Base-by-base conservation (phyloP, 805 yeast genomes). In the Hanseniaspora meyeri region DNA sequence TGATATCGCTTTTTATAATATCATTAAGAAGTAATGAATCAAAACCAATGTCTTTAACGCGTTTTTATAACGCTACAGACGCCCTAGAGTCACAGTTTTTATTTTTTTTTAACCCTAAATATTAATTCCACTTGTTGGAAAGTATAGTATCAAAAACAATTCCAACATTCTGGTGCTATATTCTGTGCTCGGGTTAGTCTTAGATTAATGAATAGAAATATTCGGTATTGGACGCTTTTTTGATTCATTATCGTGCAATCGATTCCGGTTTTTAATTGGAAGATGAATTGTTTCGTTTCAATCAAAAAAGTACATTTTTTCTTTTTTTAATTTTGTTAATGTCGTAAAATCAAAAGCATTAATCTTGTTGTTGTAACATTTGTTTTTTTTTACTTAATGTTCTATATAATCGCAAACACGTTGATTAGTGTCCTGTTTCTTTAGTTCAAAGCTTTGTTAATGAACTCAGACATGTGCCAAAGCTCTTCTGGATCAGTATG, bases 171-270 rank as follows among this genome's bases (percentile, higher is more conserved):
- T 59, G 60, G 55, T 59, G 57, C 49, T 50, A 59, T 59, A 54
- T 58, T 77, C 78, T 87, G 95, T 86, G 95, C 95, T 86, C 90
- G 93, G 93, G 93, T 85, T 72, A 74, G 86, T 85, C 93, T 85
- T 77, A 86, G 90, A 86, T 71, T 57, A 72, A 80, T 64, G 64
- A 73, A 59, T 60, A 24, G 27, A 24, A 45, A 45, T 52, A 52
- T 52, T 72, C 56, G 31, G 56, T 52, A 52, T 52, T 52, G 56
- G 56, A 52, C 42, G 42, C 45, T 38, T 59, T 48, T 50, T 38
- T 37, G 37, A 49, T 24, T 38, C 40, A 11, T 24, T 39, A 52
- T 49, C 50, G 50, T 51, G 48, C 42, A 56, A 51, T 42, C 31
- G 46, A 20, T 37, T 38, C 51, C 49, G 16, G 19, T 17, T 31